Percentiles rank a stretch among this genome's conserved stretches.
phyloP scores from a whole-genome alignment of 495 filamentous ascomycete species.

The Trichoderma erinaceum region DNA sequence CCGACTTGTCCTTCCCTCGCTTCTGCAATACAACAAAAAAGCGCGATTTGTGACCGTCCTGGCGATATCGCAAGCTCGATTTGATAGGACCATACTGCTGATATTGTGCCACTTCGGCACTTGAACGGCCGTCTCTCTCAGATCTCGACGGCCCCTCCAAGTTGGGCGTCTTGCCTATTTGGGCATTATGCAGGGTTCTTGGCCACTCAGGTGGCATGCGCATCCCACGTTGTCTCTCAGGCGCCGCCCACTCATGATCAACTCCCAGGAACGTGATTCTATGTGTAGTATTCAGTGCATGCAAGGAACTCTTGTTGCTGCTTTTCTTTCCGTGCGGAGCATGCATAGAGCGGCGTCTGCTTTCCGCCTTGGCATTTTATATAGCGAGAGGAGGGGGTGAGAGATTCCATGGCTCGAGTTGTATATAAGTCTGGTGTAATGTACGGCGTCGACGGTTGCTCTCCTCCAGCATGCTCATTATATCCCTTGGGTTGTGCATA shows the following conservation, averaged over 20 bases:
- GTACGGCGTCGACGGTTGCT: background rate
- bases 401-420: background rate
- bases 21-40: background rate
- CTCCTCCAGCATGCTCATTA: background rate
- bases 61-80: background rate
- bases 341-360: background rate
- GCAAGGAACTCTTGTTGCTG: background rate
- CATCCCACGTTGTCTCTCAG: slow-evolving; percentile 13
- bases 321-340: background rate
- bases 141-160: background rate
- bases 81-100: background rate
- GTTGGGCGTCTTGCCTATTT: background rate
- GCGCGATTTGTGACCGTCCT: background rate
- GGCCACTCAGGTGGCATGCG: slow-evolving; percentile 4
- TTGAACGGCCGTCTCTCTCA: background rate
- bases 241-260: slow-evolving; percentile 9
- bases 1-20: background rate
- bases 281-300: background rate
- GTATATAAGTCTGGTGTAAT: background rate
- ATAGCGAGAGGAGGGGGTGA: background rate
- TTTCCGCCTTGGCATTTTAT: background rate
- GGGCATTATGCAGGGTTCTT: background rate
- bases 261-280: background rate
- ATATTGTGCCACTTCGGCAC: slow-evolving; percentile 5
- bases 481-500: background rate